Evolutionary conservation across 2,329 filamentous ascomycete species (phyloP).

Genomic region (Pseudogymnoascus sp.): DNA sequence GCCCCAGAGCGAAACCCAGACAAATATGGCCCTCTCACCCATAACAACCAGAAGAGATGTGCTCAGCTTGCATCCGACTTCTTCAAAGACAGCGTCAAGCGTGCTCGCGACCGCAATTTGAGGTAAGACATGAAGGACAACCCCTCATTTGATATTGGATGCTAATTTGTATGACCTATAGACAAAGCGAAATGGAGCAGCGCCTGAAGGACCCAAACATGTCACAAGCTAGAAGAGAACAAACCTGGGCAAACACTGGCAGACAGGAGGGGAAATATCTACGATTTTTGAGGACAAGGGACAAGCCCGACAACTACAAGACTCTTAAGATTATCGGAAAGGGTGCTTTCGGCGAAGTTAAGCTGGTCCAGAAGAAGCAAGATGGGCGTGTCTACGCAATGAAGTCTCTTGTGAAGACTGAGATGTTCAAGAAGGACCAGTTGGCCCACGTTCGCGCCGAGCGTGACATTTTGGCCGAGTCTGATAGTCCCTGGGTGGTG

Average conservation of each 20-base stretch:
- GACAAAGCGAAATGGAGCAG: slow-evolving; percentile 85
- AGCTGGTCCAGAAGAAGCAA: slow-evolving; percentile 90
- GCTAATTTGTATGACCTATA: slow-evolving; percentile 29
- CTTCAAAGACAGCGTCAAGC: slow-evolving; percentile 97
- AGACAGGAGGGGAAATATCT: slow-evolving; percentile 88
- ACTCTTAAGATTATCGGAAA: slow-evolving; percentile 98
- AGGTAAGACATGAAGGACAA: slow-evolving; percentile 47
- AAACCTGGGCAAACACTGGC: slow-evolving; percentile 75
- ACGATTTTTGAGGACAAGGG: slow-evolving; percentile 86
- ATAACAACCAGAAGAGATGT: slow-evolving; percentile 64
- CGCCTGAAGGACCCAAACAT: slow-evolving; percentile 71
- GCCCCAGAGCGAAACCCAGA: slow-evolving; percentile 83
- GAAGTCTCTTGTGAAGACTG: slow-evolving; percentile 96
- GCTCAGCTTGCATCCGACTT: slow-evolving; percentile 72
- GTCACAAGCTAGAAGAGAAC: slow-evolving; percentile 66
- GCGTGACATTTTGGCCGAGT: slow-evolving; percentile 94
- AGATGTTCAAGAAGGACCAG: slow-evolving; percentile 99
- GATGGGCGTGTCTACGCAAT: slow-evolving; percentile 97
- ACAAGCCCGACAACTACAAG: slow-evolving; percentile 87
- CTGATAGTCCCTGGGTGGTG: slow-evolving; percentile 98
- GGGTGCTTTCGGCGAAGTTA: slow-evolving; percentile 96
- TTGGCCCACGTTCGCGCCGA: slow-evolving; percentile 94
- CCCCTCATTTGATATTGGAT: neutral
- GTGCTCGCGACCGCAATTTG: slow-evolving; percentile 88
- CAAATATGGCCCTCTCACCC: slow-evolving; percentile 56